Base-by-base conservation (phyloP, 2,329 filamentous ascomycete species). In the Myotisia sp. region DNA sequence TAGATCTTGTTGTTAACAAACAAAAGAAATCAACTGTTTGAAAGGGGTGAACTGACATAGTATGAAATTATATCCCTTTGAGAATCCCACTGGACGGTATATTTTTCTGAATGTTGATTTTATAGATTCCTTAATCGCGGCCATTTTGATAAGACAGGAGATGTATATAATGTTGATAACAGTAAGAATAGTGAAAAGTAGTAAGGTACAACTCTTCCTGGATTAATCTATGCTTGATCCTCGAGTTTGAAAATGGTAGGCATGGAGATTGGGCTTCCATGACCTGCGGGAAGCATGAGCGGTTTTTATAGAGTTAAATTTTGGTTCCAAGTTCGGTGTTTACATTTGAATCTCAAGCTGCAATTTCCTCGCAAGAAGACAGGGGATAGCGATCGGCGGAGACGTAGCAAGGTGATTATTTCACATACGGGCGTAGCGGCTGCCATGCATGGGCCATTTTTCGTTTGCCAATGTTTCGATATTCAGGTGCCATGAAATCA, bases 1-100 rank as follows among this genome's bases (percentile, higher is more conserved):
- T 29, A 22, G 7, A 21, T 9, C 2, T 6, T 19, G 12, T 9
- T 9, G 17, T 35, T 13, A 35, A 26, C 26, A 7, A 29, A 13
- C n/a, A 7, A 31, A 9, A n/a, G 22, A 6, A 23, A 7, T 23
- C 22, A 6, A 23, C n/a, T n/a, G 6, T n/a, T n/a, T 23, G 19
- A 22, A 9, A 7, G 12, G 17, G 4, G 18, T 9, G 12, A 14
- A 28, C 33, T 35, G 5, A 35, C 37, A 37, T 18, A 37, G n/a
- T 29, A 37, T 33, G 30, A 39, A 40, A 26, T 34, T 37, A 28
- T 37, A 40, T 21, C 17, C 23, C n/a, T 36, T 39, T 6, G 31
- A 26, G 23, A 26, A 33, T 5, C 31, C 31, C 17, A 33, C 31
- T 7, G 21, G 13, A 16, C 14, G 31, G 20, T 33, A 26, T 9